Conservation (phyloP, 2,329 filamentous ascomycete genomes). For the Arthrocladium fulminans region DNA sequence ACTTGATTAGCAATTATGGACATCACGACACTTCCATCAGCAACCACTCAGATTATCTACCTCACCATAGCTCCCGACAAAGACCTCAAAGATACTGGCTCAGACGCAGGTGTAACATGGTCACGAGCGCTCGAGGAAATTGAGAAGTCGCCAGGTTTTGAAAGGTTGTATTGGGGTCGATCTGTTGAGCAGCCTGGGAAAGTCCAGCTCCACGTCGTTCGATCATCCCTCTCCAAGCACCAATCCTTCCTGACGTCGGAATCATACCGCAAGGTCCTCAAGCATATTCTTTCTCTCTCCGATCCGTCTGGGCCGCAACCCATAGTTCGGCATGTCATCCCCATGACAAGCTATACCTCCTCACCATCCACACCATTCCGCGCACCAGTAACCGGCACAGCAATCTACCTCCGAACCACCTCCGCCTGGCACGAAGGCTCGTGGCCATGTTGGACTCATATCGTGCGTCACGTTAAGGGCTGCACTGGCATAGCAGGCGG, state of each 20-base stretch:
- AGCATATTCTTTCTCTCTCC: not conserved
- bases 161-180: conserved; percentile 27
- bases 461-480: conserved; percentile 24
- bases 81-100: conserved; percentile 5
- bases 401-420: conserved; percentile 26
- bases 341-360: not conserved
- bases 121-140: conserved; percentile 16
- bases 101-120: conserved; percentile 22
- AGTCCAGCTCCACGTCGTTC: conserved; percentile 27
- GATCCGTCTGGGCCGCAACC: not conserved
- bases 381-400: conserved; percentile 26
- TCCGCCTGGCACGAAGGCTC: conserved; percentile 20
- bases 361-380: conserved; percentile 5
- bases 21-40: not conserved
- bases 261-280: not conserved
- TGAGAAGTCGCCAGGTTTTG: conserved; percentile 21
- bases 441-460: conserved; percentile 24
- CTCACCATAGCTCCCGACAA: conserved; percentile 8
- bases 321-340: not conserved
- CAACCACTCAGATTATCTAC: conserved; percentile 12
- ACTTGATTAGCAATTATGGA: not conserved
- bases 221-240: conserved; percentile 11
- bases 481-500: conserved; percentile 30
- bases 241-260: conserved; percentile 11
- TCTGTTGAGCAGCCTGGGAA: conserved; percentile 25